Evolutionary conservation across 202 grass and related monocot genomes (phyloP).

Genomic region (Alloteropsis angusta): DNA sequence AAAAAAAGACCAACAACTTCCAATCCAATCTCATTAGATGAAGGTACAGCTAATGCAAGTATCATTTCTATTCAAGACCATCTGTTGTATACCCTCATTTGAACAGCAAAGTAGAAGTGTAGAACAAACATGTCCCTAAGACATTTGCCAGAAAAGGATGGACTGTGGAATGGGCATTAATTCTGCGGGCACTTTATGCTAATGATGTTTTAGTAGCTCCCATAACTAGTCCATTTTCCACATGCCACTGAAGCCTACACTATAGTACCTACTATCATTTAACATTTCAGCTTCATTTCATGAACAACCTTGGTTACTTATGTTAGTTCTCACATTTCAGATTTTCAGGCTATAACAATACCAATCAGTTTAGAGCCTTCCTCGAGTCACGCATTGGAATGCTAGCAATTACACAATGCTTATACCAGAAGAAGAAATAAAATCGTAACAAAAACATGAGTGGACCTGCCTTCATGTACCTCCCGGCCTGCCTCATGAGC

Average conservation of each 20-base stretch:
- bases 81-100: not conserved
- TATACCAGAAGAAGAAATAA: not conserved
- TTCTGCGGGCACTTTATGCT: not conserved
- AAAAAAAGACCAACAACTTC: not conserved
- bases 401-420: not conserved
- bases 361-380: not conserved
- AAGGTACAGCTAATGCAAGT: not conserved
- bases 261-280: not conserved
- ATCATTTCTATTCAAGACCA: not conserved
- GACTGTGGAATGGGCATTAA: not conserved
- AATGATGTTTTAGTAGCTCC: not conserved
- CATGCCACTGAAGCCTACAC: not conserved
- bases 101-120: not conserved
- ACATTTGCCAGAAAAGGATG: not conserved
- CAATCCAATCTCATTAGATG: not conserved
- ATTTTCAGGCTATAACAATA: not conserved
- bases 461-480: conserved; percentile 98
- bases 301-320: not conserved
- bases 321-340: not conserved
- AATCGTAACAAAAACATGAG: not conserved
- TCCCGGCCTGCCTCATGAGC: conserved; percentile 98
- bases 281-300: not conserved
- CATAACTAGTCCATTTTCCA: not conserved
- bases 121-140: not conserved
- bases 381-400: not conserved